Conservation (phyloP, 257 asterid genomes). For the Buddleja alternifolia region DNA sequence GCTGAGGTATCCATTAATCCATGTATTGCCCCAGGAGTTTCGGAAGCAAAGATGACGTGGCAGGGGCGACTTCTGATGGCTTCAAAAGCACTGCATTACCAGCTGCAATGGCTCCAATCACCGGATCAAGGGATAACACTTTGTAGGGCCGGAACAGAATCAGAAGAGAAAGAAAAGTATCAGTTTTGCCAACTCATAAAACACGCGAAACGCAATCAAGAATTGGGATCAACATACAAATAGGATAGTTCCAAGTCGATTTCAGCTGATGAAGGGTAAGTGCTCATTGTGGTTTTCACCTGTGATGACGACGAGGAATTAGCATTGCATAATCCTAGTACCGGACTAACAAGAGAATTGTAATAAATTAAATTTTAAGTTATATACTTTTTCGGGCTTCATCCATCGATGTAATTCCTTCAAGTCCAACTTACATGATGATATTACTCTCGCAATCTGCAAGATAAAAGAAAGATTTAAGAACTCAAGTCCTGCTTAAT, state of each 20-base stretch:
- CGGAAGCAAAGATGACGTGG: constrained; percentile 60
- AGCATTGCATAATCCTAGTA: neutral
- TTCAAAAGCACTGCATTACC: constrained; percentile 84
- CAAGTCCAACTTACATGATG: constrained; percentile 63
- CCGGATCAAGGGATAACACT: constrained; percentile 76
- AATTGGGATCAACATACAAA: constrained; percentile 54
- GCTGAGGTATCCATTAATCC: constrained; percentile 86
- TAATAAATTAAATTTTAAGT: neutral
- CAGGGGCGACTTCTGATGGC: constrained; percentile 68
- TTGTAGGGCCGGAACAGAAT: constrained; percentile 9
- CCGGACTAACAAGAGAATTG: neutral
- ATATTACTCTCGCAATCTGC: constrained; percentile 53
- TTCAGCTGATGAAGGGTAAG: constrained; percentile 81
- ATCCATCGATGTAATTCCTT: constrained; percentile 74
- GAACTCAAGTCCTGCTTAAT: neutral
- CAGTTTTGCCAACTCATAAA: neutral
- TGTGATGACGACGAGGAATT: constrained; percentile 32
- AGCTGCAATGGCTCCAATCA: constrained; percentile 90
- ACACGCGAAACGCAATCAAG: constrained; percentile 4
- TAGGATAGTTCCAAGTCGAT: constrained; percentile 93
- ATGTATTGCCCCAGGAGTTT: constrained; percentile 73
- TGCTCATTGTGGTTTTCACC: constrained; percentile 69
- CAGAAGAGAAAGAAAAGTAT: neutral
- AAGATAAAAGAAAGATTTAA: constrained; percentile 4
- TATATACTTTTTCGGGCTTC: constrained; percentile 88